Evolutionary conservation across 2,329 filamentous ascomycete species (phyloP), one percentile per base, ranked within the genome.

Genomic region (Rachicladosporium sp.): DNA sequence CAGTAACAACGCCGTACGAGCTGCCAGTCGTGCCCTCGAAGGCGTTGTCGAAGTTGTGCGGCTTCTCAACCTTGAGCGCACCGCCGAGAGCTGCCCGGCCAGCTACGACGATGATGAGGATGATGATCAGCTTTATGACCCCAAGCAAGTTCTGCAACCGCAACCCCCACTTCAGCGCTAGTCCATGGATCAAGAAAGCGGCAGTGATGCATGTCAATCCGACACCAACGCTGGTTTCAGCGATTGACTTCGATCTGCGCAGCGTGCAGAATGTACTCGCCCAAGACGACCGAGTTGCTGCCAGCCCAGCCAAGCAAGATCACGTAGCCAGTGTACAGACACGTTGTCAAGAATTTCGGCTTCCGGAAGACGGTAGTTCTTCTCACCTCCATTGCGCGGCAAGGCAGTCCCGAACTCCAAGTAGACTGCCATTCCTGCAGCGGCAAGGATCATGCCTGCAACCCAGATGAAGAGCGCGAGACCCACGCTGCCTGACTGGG

Each of bases 221-320:
- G 12, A 82, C 64, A 33, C 68, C 76, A 30, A 30, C 79, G 69
- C 61, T 81, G 74, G 56, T 81, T 80, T 77, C 77, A 82, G 15
- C 76, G 66, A 36, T 64, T 69, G 15, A 78, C 73, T 47, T 81
- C 71, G 13, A 75, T 67, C 9, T 74, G 62, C 8, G 78, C 73
- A 6, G 78, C 79, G 51, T 78, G 69, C 2, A 83, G 67, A 41
- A 83, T 75, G 57, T 82, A 82, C 54, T 81, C 76, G 43, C 78
- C 78, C 46, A 83, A 82, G 31, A 82, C 70, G 46, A 83, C 74
- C 1, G 73, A 79, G 57, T 82, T 82, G 10, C 73, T 73, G 6
- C 73, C 73, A 0, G 76, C 75, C 75, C 76, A 81, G 9, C 61
- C 75, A 11, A 81, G 68, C 1, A 82, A 66, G 21, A 82, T 52